Evolutionary conservation across 2,329 filamentous ascomycete genomes (phyloP), one percentile per base, ranked within the genome.

Genomic region (Emergomyces africanus): DNA sequence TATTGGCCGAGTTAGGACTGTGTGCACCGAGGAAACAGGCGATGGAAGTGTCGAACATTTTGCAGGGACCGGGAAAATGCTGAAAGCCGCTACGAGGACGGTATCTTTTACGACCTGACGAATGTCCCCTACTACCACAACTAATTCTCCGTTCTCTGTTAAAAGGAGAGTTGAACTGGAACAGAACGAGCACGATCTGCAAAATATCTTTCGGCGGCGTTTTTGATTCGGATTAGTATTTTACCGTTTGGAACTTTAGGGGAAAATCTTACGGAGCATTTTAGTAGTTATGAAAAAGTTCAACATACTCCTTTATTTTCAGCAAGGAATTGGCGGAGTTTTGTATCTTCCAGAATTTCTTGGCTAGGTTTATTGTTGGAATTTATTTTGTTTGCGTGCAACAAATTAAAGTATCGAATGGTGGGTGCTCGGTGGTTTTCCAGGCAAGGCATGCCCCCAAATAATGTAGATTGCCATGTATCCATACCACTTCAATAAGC

Each of bases 1-100:
- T 67, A 51, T 46, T 66, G 51, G 54, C 49, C 18, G 64, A 65
- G 23, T 53, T 67, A 14, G 60, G 65, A 30, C 50, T n/a, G 35
- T 62, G 49, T 55, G 18, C 25, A 44, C 14, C 39, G 37, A 33
- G 39, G 25, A 20, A n/a, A 44, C 15, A 23, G 39, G 44, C 12
- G 15, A 9, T 37, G 28, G 33, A 33, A 42, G 25, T 12, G 35
- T 28, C 23, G 35, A 54, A 33, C 39, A 20, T 41, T 41, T 20
- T 30, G 30, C 3, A 6, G 30, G 30, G 30, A 2, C 9, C 5
- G 30, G 25, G 15, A 14, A 15, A 4, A 37, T 1, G 23, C 2
- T n/a, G 33, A 37, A 20, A 54, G 30, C 33, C n/a, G 25, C 33
- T 25, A 12, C 33, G 33, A 35, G 8, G 33, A 9, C 4, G 2